Percentiles rank a stretch among this genome's conserved stretches.
These are phyloP conservation scores for Dendrobium catenatum DNA, from an alignment of 106 monocot species.

Conservation along the genomic window DNA sequence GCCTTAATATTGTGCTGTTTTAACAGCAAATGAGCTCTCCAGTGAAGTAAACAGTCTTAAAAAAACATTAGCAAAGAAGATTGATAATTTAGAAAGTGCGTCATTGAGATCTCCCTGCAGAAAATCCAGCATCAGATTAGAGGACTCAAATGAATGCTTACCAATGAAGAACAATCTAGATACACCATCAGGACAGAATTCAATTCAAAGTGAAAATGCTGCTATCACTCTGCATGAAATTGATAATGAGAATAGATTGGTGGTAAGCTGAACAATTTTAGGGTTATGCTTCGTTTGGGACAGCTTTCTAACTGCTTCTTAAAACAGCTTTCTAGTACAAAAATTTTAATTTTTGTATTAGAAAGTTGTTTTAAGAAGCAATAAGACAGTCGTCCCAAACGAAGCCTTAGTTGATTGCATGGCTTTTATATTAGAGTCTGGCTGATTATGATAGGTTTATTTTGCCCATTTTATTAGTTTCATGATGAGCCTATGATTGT, in stretches of 20 bases:
- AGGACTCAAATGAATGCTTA: slow-evolving; percentile 5
- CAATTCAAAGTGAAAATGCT: slow-evolving; percentile 16
- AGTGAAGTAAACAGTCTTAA: slow-evolving; percentile 44
- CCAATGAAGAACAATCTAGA: slow-evolving; percentile 7
- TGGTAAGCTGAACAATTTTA: slow-evolving; percentile 13
- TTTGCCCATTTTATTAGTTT: neutral
- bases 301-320: no score
- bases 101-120: neutral
- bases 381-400: no score
- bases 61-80: slow-evolving; percentile 22
- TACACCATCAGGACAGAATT: slow-evolving; percentile 4
- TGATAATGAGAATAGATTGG: slow-evolving; percentile 6
- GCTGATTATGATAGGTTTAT: neutral
- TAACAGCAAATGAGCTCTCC: slow-evolving; percentile 41
- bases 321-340: no score
- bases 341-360: no score
- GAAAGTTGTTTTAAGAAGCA: no score
- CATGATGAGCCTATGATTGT: neutral
- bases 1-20: neutral
- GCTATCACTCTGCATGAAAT: neutral
- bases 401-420: neutral
- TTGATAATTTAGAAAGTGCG: slow-evolving; percentile 1
- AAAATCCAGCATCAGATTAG: neutral
- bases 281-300: neutral
- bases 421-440: neutral